phyloP scores from a whole-genome alignment of 768 basidiomycete species.

The Tephrocybe rancida region DNA sequence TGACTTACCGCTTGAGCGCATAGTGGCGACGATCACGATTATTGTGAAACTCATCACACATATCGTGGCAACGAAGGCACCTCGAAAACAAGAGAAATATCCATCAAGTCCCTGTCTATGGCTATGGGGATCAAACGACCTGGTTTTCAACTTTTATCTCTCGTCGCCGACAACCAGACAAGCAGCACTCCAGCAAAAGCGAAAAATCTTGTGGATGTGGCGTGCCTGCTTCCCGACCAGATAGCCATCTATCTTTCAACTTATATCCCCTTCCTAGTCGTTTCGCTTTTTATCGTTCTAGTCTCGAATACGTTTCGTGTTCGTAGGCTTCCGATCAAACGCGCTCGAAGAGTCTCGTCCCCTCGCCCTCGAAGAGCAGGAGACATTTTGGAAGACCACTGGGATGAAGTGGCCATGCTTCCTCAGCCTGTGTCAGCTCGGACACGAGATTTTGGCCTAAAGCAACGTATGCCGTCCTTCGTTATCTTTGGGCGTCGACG shows the following conservation, averaged over 20 bases:
- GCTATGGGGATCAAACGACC: slow-evolving; percentile 84
- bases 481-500: slow-evolving; percentile 6
- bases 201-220: slow-evolving; percentile 51
- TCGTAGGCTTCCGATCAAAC: slow-evolving; percentile 4
- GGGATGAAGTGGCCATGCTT: slow-evolving; percentile 8
- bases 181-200: not conserved
- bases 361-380: not conserved
- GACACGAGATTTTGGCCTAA: not conserved
- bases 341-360: slow-evolving; percentile 12
- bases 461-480: not conserved
- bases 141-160: slow-evolving; percentile 88
- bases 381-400: slow-evolving; percentile 1
- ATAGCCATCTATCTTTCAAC: slow-evolving; percentile 69
- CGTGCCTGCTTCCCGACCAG: slow-evolving; percentile 87
- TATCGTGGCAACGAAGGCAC: slow-evolving; percentile 18
- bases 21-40: slow-evolving; percentile 95
- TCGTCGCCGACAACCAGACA: slow-evolving; percentile 39
- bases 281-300: slow-evolving; percentile 58
- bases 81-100: slow-evolving; percentile 65
- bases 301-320: slow-evolving; percentile 22
- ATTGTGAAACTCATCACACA: slow-evolving; percentile 70
- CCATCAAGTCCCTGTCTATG: slow-evolving; percentile 89
- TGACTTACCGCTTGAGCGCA: slow-evolving; percentile 11
- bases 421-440: slow-evolving; percentile 19
- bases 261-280: slow-evolving; percentile 69